A percentile compares a stretch with the other conserved stretches of the same genome.
phyloP scores from a whole-genome alignment of 73 alveolate genomes.

The Paramecium primaurelia region DNA sequence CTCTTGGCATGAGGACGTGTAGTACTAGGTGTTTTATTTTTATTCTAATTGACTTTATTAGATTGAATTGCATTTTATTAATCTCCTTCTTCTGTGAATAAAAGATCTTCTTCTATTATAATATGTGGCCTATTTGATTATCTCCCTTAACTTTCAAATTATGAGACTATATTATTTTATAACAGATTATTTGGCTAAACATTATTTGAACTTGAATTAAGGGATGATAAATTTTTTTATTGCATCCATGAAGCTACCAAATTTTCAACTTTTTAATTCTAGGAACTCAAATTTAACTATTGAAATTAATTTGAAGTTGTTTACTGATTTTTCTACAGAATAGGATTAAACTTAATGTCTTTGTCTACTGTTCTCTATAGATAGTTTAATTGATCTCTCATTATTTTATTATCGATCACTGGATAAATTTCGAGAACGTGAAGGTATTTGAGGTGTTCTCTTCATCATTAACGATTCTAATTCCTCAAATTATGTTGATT shows the following conservation, averaged over 20 bases:
- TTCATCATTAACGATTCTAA: background rate
- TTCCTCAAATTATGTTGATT: background rate
- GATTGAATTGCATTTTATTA: background rate
- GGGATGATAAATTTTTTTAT: background rate
- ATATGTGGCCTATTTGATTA: background rate
- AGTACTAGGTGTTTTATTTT: background rate
- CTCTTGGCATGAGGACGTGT: background rate
- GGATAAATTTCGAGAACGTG: constrained; percentile 6
- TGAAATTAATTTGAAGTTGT: background rate
- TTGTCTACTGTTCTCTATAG: background rate
- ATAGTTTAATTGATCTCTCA: background rate
- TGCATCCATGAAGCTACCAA: background rate
- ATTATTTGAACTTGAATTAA: background rate
- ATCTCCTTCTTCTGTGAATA: background rate
- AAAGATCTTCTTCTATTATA: background rate
- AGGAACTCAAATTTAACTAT: background rate
- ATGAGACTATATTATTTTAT: background rate
- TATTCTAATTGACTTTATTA: background rate
- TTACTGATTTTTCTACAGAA: background rate
- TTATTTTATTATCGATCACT: background rate
- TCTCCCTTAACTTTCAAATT: background rate
- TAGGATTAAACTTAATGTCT: background rate
- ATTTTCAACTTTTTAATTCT: background rate
- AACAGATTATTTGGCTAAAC: background rate
- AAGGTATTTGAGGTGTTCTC: background rate